Base-by-base conservation (phyloP, 1,284 basidiomycete species). In the Peniophora sp. region DNA sequence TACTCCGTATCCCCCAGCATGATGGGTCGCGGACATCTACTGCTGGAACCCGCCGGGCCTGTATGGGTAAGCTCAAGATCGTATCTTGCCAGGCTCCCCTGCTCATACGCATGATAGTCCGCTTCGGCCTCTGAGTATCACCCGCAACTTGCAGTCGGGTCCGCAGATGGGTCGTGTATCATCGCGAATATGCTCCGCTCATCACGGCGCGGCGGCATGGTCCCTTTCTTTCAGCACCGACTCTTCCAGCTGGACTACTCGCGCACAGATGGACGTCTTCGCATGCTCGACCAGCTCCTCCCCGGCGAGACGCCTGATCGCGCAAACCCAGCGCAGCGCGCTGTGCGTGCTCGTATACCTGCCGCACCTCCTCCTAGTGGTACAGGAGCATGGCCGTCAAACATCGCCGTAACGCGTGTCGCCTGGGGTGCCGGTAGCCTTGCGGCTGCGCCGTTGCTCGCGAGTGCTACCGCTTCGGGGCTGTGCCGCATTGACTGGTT, bases 231-330 rank as follows among this genome's bases (percentile, higher is more conserved):
- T 48, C 72, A 78, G 14, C 84, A 92, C 61, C 86, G 83, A 56
- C 74, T 95, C 12, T 97, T 82, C 60, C 88, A 91, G 59, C 73
- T 97, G 48, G 94, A 97, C 67, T 92, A 89, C 60, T 90, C 81
- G 60, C 79, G 83, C 20, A 77, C 74, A 15, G 77, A 77, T 0
- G 77, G 79, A 24, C 80, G 89, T 54, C 91, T 80, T 60, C 73
- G 92, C 20, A 91, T 97, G 84, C 68, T 92, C 6, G 93, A 97
- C 55, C 78, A 80, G 35, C 85, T 94, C 58, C 64, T 86, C 2
- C 92, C 93, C 0, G 55, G 83, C 79, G 85, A 85, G 68, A 75
- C 74, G 15, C 72, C 75, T 54, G 82, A 85, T 41, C 74, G 73
- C 18, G 69, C 75, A 6, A 68, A 72, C 3, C 71, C 64, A 20